A percentile compares a stretch with the other conserved stretches of the same genome.
phyloP scores from a whole-genome alignment of 2,329 filamentous ascomycete species.

The Epichloe amarillans region DNA sequence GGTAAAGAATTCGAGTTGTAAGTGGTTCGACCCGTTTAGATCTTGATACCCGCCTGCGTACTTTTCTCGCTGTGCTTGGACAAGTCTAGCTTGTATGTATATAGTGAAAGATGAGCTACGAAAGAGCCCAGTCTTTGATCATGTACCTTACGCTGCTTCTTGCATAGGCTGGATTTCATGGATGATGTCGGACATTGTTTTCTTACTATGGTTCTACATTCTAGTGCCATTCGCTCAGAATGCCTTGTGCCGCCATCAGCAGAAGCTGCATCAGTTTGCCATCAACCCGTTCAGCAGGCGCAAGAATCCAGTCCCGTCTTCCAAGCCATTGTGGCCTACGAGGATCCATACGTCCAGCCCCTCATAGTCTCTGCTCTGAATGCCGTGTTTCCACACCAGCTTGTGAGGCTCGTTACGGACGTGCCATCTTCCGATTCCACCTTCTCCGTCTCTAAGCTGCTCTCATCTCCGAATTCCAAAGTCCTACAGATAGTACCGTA shows the following conservation, averaged over 20 bases:
- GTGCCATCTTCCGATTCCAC: conserved; percentile 16
- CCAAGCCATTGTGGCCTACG: conserved; percentile 70
- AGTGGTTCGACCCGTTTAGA: not conserved
- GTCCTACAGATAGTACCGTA: conserved; percentile 76
- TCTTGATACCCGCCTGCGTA: not conserved
- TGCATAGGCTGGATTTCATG: conserved; percentile 13
- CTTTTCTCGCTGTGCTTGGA: conserved; percentile 3
- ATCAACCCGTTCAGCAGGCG: conserved; percentile 3
- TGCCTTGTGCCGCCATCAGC: conserved; percentile 5
- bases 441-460: conserved; percentile 21
- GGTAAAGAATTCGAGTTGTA: conserved; percentile 59
- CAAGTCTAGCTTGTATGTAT: conserved; percentile 7
- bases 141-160: conserved; percentile 16
- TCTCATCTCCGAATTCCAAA: conserved; percentile 24
- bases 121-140: conserved; percentile 4
- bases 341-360: conserved; percentile 79
- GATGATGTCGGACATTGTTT: conserved; percentile 13
- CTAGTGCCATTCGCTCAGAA: conserved; percentile 12
- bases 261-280: conserved; percentile 10
- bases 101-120: conserved; percentile 5
- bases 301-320: conserved; percentile 4
- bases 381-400: conserved; percentile 40
- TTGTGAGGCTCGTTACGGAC: conserved; percentile 42
- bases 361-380: conserved; percentile 64
- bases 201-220: conserved; percentile 19